Base-by-base conservation (phyloP, 495 filamentous ascomycete species). In the Podospora anserina region DNA sequence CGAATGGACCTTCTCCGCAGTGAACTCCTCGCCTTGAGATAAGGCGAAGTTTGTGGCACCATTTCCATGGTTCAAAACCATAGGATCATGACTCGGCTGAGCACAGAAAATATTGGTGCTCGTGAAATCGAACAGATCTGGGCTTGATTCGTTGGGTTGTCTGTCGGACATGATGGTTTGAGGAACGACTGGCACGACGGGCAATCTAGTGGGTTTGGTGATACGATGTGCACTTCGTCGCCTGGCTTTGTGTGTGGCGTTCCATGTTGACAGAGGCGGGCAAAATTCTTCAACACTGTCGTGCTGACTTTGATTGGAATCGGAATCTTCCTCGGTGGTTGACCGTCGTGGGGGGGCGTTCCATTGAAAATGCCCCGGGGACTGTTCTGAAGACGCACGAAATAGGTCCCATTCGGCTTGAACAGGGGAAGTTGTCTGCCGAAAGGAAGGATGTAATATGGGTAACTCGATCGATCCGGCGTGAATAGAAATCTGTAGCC, bases 271-370 rank as follows among this genome's bases (percentile, higher is more conserved):
- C 18, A 63, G 28, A 7, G 66, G 68, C 5, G 49, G 56, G 13
- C 34, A 68, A 26, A 69, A 30, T 1, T 73, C 71, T 11, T 75
- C 74, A 5, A 56, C 19, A 63, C 67, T 68, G 64, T 73, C 70
- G 57, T 72, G 67, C 28, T 67, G 54, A 26, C 67, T 70, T 63
- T 54, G 70, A 23, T 68, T 72, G 16, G 68, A 73, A 59, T 76
- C 74, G 5, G 71, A 75, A 32, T 77, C 75, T 44, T 77, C 75
- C 5, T 76, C 74, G 58, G 62, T 30, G 18, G 62, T 69, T 61
- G 69, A 44, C 5, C 53, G 61, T 0, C 54, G 30, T 1, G 60
- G 66, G 15, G 66, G 9, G 9, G 66, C 7, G 7, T 64, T 64
- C 75, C 73, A 71, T 39, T 66, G 60, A 56, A 70, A 53, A 19